Conservation (phyloP, 164 flowering plant species). For the Nymphaea thermarum region DNA sequence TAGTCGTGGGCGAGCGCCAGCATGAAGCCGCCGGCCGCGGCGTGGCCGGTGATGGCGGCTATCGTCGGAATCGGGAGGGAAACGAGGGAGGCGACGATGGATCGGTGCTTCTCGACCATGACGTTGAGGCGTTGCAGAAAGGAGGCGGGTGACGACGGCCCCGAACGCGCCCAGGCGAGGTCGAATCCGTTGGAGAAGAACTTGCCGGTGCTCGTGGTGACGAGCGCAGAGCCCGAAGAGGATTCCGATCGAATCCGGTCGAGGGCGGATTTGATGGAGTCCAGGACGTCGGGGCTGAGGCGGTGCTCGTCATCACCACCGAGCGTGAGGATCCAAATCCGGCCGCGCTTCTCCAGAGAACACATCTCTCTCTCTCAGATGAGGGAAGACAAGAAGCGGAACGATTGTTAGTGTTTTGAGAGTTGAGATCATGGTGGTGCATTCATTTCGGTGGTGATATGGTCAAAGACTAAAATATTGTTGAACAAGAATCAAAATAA, state of each 20-base stretch:
- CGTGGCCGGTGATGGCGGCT: constrained; percentile 82
- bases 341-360: constrained; percentile 1
- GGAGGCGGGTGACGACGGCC: not conserved
- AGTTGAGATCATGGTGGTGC: too few relatives aligned
- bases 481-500: too few relatives aligned
- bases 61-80: constrained; percentile 79
- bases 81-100: constrained; percentile 37
- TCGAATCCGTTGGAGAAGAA: constrained; percentile 1
- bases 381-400: not conserved
- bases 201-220: constrained; percentile 1
- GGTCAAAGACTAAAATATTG: too few relatives aligned
- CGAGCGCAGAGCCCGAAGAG: constrained; percentile 12
- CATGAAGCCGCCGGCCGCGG: constrained; percentile 65
- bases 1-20: constrained; percentile 74
- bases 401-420: too few relatives aligned
- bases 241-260: constrained; percentile 6
- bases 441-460: too few relatives aligned
- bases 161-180: constrained; percentile 5
- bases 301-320: constrained; percentile 20
- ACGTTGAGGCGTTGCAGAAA: constrained; percentile 9
- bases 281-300: constrained; percentile 16
- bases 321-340: constrained; percentile 20
- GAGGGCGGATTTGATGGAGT: constrained; percentile 20
- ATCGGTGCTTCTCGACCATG: constrained; percentile 13
- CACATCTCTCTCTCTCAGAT: constrained; percentile 8